These are phyloP conservation scores for Plasmodium malariae DNA, from an alignment of 169 alveolate genomes.

Conservation along the genomic window DNA sequence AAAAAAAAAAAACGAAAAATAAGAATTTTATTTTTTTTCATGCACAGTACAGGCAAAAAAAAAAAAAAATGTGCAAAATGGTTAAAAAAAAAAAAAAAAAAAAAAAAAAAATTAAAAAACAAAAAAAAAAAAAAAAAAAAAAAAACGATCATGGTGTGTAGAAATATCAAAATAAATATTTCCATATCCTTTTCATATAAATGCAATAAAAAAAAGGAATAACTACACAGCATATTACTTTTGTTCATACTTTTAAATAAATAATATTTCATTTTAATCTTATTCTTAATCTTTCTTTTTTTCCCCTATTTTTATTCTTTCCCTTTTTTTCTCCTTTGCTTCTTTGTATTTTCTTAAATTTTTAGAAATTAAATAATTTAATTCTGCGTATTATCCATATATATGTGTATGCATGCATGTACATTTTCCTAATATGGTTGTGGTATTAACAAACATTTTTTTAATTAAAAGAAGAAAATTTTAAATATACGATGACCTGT, in stretches of 20 bases:
- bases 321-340: neutral
- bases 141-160: no score
- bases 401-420: neutral
- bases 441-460: neutral
- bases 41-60: neutral
- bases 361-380: neutral
- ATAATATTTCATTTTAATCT: no score
- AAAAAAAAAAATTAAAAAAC: neutral
- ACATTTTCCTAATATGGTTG: neutral
- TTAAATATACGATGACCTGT: neutral
- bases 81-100: constrained; percentile 20
- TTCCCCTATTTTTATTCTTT: no score
- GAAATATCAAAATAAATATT: no score
- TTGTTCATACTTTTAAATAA: no score
- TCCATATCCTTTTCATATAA: no score
- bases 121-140: neutral
- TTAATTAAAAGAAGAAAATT: neutral
- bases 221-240: no score
- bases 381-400: constrained; percentile 1
- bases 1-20: neutral
- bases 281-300: no score
- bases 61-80: neutral
- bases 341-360: neutral
- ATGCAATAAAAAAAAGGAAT: no score
- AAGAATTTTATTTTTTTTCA: neutral